Evolutionary conservation across 2,329 filamentous ascomycete genomes (phyloP), one percentile per base, ranked within the genome.

Genomic region (Aaosphaeria arxii): DNA sequence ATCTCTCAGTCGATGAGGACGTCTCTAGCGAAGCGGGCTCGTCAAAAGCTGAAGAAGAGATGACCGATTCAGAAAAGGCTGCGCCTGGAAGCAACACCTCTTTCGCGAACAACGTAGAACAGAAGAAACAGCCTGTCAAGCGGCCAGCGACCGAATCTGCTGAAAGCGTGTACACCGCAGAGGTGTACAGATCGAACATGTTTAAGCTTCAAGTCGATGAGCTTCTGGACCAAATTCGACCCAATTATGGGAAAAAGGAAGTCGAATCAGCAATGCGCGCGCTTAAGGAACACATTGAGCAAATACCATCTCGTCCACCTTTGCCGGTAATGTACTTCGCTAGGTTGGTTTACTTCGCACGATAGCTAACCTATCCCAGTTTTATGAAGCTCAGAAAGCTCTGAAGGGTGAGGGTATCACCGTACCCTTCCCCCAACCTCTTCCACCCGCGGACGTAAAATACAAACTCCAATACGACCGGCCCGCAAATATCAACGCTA

Each of bases 401-500:
- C 62, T 84, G 59, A 83, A 88, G 57, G 77, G 78, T 38, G 77
- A 85, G 62, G 83, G 82, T 43, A 79, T 95, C 49, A 71, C 76
- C n/a, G 81, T 96, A 42, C 94, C 94, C 0, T 96, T 90, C 63
- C 90, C 92, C 11, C 79, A 86, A n/a, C 91, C 91, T 13, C 83
- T 78, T 44, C 91, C 92, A 1, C 76, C 82, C 7, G 83, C 83
- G 60, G 86, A 92, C 67, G 84, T 84, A 31, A 87, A 88, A 45
- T 95, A 95, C 72, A 91, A 90, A 61, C 77, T 97, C 45, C 78
- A 86, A 36, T 96, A 90, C 67, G 79, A 79, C 41, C 86, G 83
- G 63, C 92, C 94, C 2, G 73, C 82, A 6, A 85, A 85, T 57
- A 84, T 94, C 70, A 96, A 96, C 62, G 87, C 95, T 28, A 86